Conservation (phyloP, 768 basidiomycete species). For the Amanita pallidorosea region DNA sequence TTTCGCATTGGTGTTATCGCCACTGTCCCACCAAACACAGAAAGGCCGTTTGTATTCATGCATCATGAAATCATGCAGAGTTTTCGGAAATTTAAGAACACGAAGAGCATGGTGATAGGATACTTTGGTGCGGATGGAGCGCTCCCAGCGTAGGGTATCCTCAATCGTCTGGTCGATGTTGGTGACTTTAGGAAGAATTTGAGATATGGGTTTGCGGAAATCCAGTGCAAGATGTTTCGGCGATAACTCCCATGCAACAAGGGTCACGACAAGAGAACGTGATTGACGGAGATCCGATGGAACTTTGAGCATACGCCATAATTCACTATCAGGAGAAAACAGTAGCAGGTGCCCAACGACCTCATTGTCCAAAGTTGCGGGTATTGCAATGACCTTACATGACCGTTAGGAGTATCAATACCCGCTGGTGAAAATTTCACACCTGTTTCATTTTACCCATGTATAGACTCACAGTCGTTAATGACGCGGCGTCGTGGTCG, state of each 20-base stretch:
- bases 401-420: too few relatives aligned
- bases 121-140: constrained; percentile 14
- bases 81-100: constrained; percentile 36
- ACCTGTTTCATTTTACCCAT: constrained; percentile 42
- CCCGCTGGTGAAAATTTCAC: constrained; percentile 4
- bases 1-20: constrained; percentile 18
- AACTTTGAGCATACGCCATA: constrained; percentile 30
- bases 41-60: constrained; percentile 24
- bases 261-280: constrained; percentile 26
- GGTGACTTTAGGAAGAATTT: background rate
- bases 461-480: constrained; percentile 31
- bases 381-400: constrained; percentile 36
- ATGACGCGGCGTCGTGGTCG: constrained; percentile 25
- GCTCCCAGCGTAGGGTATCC: constrained; percentile 13
- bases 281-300: constrained; percentile 22
- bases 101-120: constrained; percentile 29
- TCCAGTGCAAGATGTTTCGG: constrained; percentile 19
- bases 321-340: constrained; percentile 28
- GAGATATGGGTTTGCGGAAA: constrained; percentile 12
- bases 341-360: constrained; percentile 46
- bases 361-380: constrained; percentile 33
- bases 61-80: constrained; percentile 35
- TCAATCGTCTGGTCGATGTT: background rate
- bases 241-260: constrained; percentile 37
- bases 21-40: constrained; percentile 34